Evolutionary conservation across 2,329 filamentous ascomycete genomes (phyloP).

Genomic region (Aspergillus candidus): DNA sequence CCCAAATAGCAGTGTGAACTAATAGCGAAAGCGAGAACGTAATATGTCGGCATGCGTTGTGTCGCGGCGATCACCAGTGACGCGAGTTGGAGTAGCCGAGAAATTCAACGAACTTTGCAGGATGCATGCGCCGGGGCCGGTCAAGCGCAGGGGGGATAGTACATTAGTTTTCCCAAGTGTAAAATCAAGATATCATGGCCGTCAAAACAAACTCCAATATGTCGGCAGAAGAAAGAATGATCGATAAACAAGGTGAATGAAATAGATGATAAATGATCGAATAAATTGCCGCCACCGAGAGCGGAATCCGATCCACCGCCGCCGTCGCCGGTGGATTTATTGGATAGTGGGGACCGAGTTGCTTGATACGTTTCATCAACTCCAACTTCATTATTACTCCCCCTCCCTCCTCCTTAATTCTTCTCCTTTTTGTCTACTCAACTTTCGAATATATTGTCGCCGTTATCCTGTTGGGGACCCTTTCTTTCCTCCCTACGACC

Average conservation of each 20-base stretch:
- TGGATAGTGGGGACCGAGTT: conserved; percentile 13
- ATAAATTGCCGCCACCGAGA: neutral
- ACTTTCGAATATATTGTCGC: neutral
- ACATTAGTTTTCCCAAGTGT: no score
- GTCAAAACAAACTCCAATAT: no score
- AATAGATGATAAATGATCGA: neutral
- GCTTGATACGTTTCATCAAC: conserved; percentile 20
- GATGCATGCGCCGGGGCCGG: neutral
- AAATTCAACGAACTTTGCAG: neutral
- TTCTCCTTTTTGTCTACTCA: neutral
- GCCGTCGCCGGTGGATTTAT: conserved; percentile 7
- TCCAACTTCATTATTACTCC: conserved; percentile 5
- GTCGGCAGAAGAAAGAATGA: no score
- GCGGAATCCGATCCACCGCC: conserved; percentile 3
- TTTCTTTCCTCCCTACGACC: neutral
- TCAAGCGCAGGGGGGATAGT: no score
- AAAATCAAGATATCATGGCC: no score
- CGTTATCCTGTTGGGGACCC: neutral
- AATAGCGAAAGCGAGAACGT: neutral
- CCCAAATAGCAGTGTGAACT: neutral
- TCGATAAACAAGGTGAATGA: no score
- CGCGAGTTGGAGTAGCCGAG: no score
- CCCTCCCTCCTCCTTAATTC: conserved; percentile 1
- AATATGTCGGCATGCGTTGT: neutral
- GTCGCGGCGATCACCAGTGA: no score